These are phyloP conservation scores for Candida methanosorbosa DNA, from an alignment of 805 yeast genomes.

Conservation along the genomic window DNA sequence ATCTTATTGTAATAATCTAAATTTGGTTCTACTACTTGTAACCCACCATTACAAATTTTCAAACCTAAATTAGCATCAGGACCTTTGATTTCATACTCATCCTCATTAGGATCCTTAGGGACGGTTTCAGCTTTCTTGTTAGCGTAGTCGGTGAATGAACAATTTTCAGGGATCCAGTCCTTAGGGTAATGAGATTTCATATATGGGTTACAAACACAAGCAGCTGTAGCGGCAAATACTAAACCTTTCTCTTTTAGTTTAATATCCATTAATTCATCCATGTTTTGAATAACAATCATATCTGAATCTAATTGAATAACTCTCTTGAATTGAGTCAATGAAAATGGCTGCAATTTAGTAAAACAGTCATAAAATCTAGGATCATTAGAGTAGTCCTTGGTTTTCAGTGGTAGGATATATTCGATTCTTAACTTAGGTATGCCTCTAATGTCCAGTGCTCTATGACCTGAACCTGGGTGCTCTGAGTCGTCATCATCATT, in stretches of 20 bases:
- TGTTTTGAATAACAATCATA: slow-evolving; percentile 46
- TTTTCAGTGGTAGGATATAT: slow-evolving; percentile 32
- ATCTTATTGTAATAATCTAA: slow-evolving; percentile 30
- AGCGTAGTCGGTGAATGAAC: slow-evolving; percentile 37
- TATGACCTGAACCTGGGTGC: slow-evolving; percentile 27
- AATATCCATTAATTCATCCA: slow-evolving; percentile 51
- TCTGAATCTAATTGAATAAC: slow-evolving; percentile 51
- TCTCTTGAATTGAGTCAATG: slow-evolving; percentile 39
- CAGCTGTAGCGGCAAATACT: slow-evolving; percentile 48
- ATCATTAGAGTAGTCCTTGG: slow-evolving; percentile 39
- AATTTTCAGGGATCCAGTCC: slow-evolving; percentile 43
- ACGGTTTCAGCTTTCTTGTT: slow-evolving; percentile 8
- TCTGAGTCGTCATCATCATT: slow-evolving; percentile 7
- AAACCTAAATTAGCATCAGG: slow-evolving; percentile 35
- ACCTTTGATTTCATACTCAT: slow-evolving; percentile 20
- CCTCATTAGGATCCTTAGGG: slow-evolving; percentile 3
- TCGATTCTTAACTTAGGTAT: slow-evolving; percentile 34
- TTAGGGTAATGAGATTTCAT: slow-evolving; percentile 42
- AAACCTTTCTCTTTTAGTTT: slow-evolving; percentile 23
- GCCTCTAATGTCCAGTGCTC: slow-evolving; percentile 27
- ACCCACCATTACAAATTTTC: slow-evolving; percentile 51
- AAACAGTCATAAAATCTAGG: slow-evolving; percentile 52
- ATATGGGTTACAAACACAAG: slow-evolving; percentile 56
- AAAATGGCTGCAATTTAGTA: slow-evolving; percentile 51
- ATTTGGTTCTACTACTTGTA: slow-evolving; percentile 41